These are phyloP conservation scores for Scenedesmus sp. DNA, from an alignment of 163 green algal species.

Conservation along the genomic window DNA sequence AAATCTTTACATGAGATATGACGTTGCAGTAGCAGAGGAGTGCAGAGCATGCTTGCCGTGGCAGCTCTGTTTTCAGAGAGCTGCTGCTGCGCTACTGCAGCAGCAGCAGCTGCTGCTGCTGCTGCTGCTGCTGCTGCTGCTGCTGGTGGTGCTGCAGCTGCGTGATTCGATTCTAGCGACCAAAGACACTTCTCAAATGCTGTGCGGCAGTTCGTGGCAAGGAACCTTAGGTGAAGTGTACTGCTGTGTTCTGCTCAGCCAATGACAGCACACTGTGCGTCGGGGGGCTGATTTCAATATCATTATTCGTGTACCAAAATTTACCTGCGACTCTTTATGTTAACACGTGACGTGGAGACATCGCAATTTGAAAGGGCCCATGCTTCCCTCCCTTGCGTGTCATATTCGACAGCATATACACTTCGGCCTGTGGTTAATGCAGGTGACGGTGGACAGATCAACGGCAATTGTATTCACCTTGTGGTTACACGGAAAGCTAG, in stretches of 20 bases:
- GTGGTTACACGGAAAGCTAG: neutral
- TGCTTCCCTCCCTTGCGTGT: neutral
- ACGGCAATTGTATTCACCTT: neutral
- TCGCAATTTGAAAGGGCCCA: neutral
- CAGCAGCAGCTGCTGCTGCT: neutral
- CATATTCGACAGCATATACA: neutral
- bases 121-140: neutral
- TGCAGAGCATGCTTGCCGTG: neutral
- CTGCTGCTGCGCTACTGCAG: neutral
- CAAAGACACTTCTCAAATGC: neutral
- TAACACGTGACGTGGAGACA: neutral
- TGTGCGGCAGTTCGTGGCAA: neutral
- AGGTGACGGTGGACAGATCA: neutral
- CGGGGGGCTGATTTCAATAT: neutral
- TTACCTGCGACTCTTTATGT: too few relatives aligned
- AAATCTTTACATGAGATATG: too few relatives aligned
- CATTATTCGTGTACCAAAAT: neutral
- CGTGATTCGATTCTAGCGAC: too few relatives aligned
- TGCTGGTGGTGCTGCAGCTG: neutral
- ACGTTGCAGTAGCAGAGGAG: neutral
- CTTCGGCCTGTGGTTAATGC: neutral
- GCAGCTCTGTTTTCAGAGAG: neutral
- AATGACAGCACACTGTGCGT: neutral
- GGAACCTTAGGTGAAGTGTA: neutral
- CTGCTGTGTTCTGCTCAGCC: neutral